Evolutionary conservation across 1,139 yeast genomes (phyloP).

Genomic region (Eremothecium gossypii): DNA sequence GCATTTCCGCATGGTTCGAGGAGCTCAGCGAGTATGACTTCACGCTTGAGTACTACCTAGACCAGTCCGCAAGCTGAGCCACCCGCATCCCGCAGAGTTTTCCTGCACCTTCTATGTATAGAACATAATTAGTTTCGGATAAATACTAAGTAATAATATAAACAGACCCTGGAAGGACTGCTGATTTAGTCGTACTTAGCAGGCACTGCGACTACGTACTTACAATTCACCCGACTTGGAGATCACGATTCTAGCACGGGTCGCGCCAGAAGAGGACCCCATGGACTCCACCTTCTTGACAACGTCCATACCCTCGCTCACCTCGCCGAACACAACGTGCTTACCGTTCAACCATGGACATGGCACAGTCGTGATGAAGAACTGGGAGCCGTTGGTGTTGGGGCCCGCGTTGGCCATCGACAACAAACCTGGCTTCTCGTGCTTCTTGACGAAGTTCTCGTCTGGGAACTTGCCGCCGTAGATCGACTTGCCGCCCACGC

Average conservation of each 20-base stretch:
- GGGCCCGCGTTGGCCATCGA: slow-evolving; percentile 97
- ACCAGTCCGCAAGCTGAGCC: too few species aligned
- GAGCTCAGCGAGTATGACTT: slow-evolving; percentile 11
- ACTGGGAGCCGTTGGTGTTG: slow-evolving; percentile 93
- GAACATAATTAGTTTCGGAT: too few species aligned
- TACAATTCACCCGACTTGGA: slow-evolving; percentile 70
- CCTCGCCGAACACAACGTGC: slow-evolving; percentile 96
- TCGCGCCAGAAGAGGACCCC: slow-evolving; percentile 68
- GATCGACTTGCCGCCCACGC: slow-evolving; percentile 93
- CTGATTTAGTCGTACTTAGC: too few species aligned
- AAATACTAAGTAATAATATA: too few species aligned
- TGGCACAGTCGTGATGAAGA: slow-evolving; percentile 86
- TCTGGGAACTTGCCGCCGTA: slow-evolving; percentile 83
- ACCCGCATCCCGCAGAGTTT: too few species aligned
- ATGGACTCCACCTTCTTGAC: slow-evolving; percentile 68
- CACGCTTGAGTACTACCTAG: slow-evolving; percentile 5
- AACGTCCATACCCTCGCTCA: slow-evolving; percentile 73
- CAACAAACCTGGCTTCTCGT: slow-evolving; percentile 74
- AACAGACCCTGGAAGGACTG: too few species aligned
- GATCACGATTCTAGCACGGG: slow-evolving; percentile 60
- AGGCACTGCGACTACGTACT: slow-evolving; percentile 1
- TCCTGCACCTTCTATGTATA: too few species aligned
- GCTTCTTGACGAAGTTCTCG: slow-evolving; percentile 77
- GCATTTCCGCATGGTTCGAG: slow-evolving; percentile 12
- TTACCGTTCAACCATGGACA: slow-evolving; percentile 90